Evolutionary conservation across 495 filamentous ascomycete species (phyloP).

Genomic region (Penicillium canariense): DNA sequence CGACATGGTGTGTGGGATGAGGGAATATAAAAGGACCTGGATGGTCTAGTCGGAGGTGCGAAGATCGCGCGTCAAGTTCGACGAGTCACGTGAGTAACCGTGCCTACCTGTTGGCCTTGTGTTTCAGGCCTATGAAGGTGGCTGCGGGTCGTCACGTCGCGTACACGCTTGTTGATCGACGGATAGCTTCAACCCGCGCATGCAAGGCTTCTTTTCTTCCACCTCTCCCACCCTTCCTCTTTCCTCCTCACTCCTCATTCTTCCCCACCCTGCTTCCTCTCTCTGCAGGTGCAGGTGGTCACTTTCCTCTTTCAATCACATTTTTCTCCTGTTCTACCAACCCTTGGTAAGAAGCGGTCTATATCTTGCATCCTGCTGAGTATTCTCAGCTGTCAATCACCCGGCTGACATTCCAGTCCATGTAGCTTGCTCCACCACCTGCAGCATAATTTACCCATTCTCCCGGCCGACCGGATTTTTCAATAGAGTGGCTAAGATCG

Average conservation of each 20-base stretch:
- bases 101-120: background rate
- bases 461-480: constrained; percentile 29
- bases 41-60: constrained; percentile 2
- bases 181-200: constrained; percentile 36
- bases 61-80: constrained; percentile 11
- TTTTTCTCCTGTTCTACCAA: background rate
- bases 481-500: constrained; percentile 12
- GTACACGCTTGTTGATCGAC: constrained; percentile 44
- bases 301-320: constrained; percentile 11
- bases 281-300: constrained; percentile 13
- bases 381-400: constrained; percentile 10
- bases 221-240: constrained; percentile 25
- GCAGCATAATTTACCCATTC: constrained; percentile 29
- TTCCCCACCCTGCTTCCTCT: constrained; percentile 18
- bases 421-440: constrained; percentile 23
- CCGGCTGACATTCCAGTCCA: constrained; percentile 28
- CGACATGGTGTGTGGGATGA: constrained; percentile 53
- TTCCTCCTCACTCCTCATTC: constrained; percentile 8
- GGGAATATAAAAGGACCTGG: constrained; percentile 31
- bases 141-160: constrained; percentile 41
- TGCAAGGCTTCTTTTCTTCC: constrained; percentile 39
- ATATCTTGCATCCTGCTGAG: constrained; percentile 3
- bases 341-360: constrained; percentile 15
- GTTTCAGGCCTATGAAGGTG: background rate
- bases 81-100: constrained; percentile 13